phyloP scores from a whole-genome alignment of 306 rosid genomes.

The Acacia melanoxylon region DNA sequence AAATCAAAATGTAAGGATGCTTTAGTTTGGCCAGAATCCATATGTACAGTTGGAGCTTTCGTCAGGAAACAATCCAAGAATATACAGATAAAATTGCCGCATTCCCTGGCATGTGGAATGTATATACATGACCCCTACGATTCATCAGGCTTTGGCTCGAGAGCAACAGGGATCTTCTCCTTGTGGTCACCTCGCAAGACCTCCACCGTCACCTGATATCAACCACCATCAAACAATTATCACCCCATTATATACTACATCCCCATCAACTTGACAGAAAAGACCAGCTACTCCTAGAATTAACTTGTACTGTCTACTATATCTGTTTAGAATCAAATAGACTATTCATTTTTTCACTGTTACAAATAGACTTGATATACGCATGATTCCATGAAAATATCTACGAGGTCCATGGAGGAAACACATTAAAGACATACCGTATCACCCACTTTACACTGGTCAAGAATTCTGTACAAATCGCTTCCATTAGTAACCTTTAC shows the following conservation, averaged over 20 bases:
- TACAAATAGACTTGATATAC: not conserved
- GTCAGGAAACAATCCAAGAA: constrained; percentile 31
- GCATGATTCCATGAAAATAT: not conserved
- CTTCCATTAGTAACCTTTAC: constrained; percentile 84
- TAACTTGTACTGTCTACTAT: not conserved
- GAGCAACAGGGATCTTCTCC: constrained; percentile 84
- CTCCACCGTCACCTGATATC: constrained; percentile 76
- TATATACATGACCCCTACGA: constrained; percentile 49
- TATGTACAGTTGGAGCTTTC: constrained; percentile 36
- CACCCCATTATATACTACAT: not conserved
- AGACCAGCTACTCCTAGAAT: not conserved
- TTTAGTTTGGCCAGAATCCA: constrained; percentile 5
- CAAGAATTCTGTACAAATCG: constrained; percentile 96
- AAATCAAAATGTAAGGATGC: not conserved
- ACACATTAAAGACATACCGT: constrained; percentile 51
- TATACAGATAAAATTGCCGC: constrained; percentile 33
- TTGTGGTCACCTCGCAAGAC: constrained; percentile 93
- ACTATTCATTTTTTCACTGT: too few species aligned
- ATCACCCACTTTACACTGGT: constrained; percentile 95
- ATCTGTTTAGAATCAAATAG: not conserved
- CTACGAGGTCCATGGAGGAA: not conserved
- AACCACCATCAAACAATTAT: constrained; percentile 16
- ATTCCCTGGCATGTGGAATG: constrained; percentile 29
- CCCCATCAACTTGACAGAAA: not conserved
- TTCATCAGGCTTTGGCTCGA: constrained; percentile 95